Base-by-base conservation (phyloP, 116 monocot genomes). In the Zostera marina region DNA sequence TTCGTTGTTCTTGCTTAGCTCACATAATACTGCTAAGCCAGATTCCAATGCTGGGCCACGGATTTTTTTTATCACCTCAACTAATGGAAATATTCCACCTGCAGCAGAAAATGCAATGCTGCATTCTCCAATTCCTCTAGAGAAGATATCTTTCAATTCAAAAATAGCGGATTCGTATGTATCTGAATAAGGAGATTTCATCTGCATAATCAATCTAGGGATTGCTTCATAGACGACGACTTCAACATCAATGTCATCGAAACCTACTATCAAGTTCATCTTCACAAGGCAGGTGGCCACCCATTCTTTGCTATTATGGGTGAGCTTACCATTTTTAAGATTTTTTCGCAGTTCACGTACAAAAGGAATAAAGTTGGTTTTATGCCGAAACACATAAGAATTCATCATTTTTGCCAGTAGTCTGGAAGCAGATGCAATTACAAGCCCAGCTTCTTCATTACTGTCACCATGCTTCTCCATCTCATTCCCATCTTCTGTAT, bases 211-310 rank as follows among this genome's bases (percentile, higher is more conserved):
- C 61, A 74, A 26, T 76, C 26, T 22, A 81, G 47, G 52, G 82
- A 59, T 59, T 79, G 81, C 42, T 74, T 69, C 16, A 81, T 66
- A 56, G 79, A 65, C 74, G 24, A 67, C 63, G 8, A 59, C 78
- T 58, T 89, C 89, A 55, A 74, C 55, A 47, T 74, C 68, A 26
- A 83, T 54, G 10, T 71, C 62, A 11, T 46, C 53, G 7, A 38
- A 49, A 19, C 64, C 54, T 22, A 58, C 15, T 26, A 63, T 65
- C 9, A 83, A 65, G 58, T 80, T 70, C 13, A 82, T 74, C 65
- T 88, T 88, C 26, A 84, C 66, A 0, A 83, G 76, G 57, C 83
- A 89, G 24, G 89, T 78, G 14, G 89, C 89, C 23, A 83, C 78
- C 80, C 81, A 78, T 41, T 83, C 78, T 49, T 81, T 89, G 12